phyloP scores from a whole-genome alignment of 805 yeast genomes.

The Pichia manshurica region DNA sequence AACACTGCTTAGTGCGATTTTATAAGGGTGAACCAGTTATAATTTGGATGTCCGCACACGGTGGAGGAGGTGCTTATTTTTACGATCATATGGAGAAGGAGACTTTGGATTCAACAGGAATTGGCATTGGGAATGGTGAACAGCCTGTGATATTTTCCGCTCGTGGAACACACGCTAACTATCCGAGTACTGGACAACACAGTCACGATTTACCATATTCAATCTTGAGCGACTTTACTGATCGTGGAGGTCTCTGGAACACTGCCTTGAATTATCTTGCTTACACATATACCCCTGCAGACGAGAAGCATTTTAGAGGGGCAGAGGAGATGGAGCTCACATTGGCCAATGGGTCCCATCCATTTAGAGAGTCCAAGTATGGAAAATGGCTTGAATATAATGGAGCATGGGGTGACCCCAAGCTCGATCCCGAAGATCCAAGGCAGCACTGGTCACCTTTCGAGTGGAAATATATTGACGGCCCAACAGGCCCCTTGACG shows the following conservation, averaged over 20 bases:
- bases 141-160: constrained; percentile 85
- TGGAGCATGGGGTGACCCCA: constrained; percentile 91
- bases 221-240: constrained; percentile 88
- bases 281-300: constrained; percentile 46
- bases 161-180: constrained; percentile 95
- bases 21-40: constrained; percentile 72
- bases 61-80: constrained; percentile 89
- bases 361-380: constrained; percentile 47
- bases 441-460: constrained; percentile 84
- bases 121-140: constrained; percentile 16
- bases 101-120: constrained; percentile 9
- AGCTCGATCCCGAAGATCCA: constrained; percentile 58
- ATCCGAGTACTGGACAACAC: constrained; percentile 93
- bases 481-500: constrained; percentile 84
- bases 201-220: constrained; percentile 93
- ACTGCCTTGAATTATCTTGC: constrained; percentile 78
- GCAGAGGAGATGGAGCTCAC: constrained; percentile 27
- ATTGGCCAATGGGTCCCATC: constrained; percentile 42
- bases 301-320: constrained; percentile 52
- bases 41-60: constrained; percentile 97
- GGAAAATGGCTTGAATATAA: constrained; percentile 74
- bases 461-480: constrained; percentile 87
- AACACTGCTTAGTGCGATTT: constrained; percentile 83
- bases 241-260: constrained; percentile 93
- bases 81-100: constrained; percentile 64